phyloP scores from a whole-genome alignment of 108 stramenopile species.

The Asterionellopsis glacialis region DNA sequence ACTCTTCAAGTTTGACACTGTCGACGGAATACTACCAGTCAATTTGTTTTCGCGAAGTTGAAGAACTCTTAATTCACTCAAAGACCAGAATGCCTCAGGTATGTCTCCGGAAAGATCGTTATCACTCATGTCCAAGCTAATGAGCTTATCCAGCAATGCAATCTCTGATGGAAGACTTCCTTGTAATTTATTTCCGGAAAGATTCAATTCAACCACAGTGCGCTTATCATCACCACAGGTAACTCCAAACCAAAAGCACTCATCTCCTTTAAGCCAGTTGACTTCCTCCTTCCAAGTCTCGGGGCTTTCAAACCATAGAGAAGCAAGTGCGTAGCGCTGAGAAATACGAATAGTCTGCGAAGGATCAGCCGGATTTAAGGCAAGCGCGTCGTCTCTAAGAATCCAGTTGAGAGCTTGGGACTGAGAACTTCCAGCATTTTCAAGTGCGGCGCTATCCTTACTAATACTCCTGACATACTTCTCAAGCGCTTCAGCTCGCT shows the following conservation, averaged over 20 bases:
- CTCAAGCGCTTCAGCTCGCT: neutral
- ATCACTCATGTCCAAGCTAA: slow-evolving; percentile 52
- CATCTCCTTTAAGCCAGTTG: slow-evolving; percentile 14
- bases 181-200: slow-evolving; percentile 1
- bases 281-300: slow-evolving; percentile 13
- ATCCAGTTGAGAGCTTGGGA: slow-evolving; percentile 3
- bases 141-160: slow-evolving; percentile 16
- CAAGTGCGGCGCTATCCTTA: neutral
- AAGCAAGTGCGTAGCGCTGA: slow-evolving; percentile 16
- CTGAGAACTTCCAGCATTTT: neutral
- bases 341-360: slow-evolving; percentile 6
- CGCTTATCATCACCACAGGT: slow-evolving; percentile 18
- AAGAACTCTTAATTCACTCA: slow-evolving; percentile 42
- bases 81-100: slow-evolving; percentile 50
- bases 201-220: slow-evolving; percentile 12
- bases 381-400: neutral
- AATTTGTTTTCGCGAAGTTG: slow-evolving; percentile 56
- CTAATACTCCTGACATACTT: neutral
- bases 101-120: slow-evolving; percentile 48
- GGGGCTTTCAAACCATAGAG: slow-evolving; percentile 1
- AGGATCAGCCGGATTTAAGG: slow-evolving; percentile 11
- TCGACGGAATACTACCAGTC: slow-evolving; percentile 55
- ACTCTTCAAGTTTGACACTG: slow-evolving; percentile 52
- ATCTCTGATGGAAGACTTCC: neutral
- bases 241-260: slow-evolving; percentile 22